These are phyloP conservation scores for Gossypioides kirkii DNA, from an alignment of 345 rosid species.

Conservation along the genomic window DNA sequence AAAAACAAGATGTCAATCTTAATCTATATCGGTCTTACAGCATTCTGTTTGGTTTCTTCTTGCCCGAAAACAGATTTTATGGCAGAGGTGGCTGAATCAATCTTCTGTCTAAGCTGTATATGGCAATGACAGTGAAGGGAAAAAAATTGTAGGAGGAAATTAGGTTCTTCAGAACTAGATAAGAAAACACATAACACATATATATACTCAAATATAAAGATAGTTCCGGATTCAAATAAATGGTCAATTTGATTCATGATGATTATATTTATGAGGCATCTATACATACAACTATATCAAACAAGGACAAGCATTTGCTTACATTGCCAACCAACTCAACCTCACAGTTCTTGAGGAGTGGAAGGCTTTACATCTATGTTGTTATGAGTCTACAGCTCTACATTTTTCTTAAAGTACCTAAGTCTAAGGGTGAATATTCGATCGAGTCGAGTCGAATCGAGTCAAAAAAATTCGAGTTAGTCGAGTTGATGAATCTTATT, in stretches of 20 bases:
- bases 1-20: constrained; percentile 13
- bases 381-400: background rate
- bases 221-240: background rate
- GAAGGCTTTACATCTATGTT: background rate
- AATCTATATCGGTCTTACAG: constrained; percentile 47
- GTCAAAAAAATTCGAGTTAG: too few relatives aligned
- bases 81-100: constrained; percentile 88
- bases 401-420: background rate
- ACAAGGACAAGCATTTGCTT: background rate
- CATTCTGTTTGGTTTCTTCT: constrained; percentile 51
- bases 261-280: background rate
- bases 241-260: background rate
- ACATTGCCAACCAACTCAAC: background rate
- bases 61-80: constrained; percentile 93
- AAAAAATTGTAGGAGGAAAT: background rate
- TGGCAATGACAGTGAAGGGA: background rate
- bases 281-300: background rate
- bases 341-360: background rate
- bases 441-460: too few relatives aligned
- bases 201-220: too few relatives aligned
- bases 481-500: too few relatives aligned
- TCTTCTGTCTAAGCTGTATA: constrained; percentile 86
- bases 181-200: background rate
- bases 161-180: background rate
- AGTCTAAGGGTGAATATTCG: too few relatives aligned